These are phyloP conservation scores for Ormosia emarginata DNA, from an alignment of 306 rosid species.

Conservation along the genomic window DNA sequence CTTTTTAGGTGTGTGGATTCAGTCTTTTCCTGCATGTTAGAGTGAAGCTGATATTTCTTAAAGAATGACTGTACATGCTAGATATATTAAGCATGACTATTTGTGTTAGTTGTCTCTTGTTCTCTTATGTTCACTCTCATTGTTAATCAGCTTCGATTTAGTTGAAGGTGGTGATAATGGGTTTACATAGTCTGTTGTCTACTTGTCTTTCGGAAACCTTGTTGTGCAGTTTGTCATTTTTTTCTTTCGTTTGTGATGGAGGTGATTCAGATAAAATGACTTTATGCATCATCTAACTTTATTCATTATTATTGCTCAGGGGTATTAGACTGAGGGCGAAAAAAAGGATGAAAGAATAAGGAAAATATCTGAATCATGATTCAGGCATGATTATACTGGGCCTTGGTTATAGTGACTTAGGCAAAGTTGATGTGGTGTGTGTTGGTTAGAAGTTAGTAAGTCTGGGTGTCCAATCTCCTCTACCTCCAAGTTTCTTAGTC, in stretches of 20 bases:
- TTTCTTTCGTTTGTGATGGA: not conserved
- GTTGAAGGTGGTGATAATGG: not conserved
- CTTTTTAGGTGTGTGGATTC: not conserved
- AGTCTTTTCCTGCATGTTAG: not conserved
- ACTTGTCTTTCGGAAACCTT: not conserved
- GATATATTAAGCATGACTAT: too few relatives aligned
- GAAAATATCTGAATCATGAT: not conserved
- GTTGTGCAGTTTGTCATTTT: not conserved
- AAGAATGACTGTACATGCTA: too few relatives aligned
- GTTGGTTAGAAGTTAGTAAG: not conserved
- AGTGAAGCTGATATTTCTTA: not conserved
- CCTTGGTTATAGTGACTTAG: not conserved
- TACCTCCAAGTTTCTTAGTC: not conserved
- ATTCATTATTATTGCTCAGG: not conserved
- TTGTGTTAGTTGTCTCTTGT: not conserved
- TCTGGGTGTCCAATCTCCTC: not conserved
- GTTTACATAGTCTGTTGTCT: not conserved
- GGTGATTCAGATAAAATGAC: not conserved
- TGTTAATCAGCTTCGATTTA: not conserved
- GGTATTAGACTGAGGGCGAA: not conserved
- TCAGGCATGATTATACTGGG: not conserved
- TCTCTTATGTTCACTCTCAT: not conserved
- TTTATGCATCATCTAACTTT: not conserved
- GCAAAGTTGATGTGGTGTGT: not conserved
- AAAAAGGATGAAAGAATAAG: not conserved